Base-by-base conservation (phyloP, 2,329 filamentous ascomycete genomes). In the Fusarium xylarioides region DNA sequence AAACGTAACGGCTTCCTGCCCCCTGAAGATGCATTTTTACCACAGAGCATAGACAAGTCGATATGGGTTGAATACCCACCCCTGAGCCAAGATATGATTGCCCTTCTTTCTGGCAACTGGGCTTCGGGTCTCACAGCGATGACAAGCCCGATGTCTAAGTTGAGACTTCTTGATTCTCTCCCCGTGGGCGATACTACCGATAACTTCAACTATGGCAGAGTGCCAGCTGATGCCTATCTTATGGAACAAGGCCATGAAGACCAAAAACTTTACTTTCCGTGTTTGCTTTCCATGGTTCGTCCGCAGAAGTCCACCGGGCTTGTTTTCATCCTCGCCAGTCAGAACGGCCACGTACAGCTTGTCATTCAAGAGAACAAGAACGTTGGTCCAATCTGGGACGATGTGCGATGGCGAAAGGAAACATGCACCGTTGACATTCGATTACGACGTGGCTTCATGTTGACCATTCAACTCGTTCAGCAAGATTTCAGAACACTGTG, bases 1-100 rank as follows among this genome's bases (percentile, higher is more conserved):
- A 92, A 93, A 80, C 87, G 93, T 58, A 97, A 97, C 77, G 90
- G 91, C 28, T 91, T 96, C 64, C 85, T 97, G 75, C 92, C 94
- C 1, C 88, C 91, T 1, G 88, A 91, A 60, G 89, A 91, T 53
- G 85, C 89, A 2, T 88, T 91, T 47, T 85, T 95, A n/a, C 92
- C 92, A 3, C 92, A 94, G 76, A 90, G 91, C 2, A 91, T 95
- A 68, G 92, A 97, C 78, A 93, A 93, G 60, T 90, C 89, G 2
- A 92, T 97, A 43, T 97, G 94, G 94, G 80, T 95, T 21, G 88
- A 91, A 63, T 96, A 97, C 76, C 93, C 94, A 1, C 83, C 86
- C 15, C 87, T 95, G 71, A 91, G 91, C 30, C 88, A 93, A 23
- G 92, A 95, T 76, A 89, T 94, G 64, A 84, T 90, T 21, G 89